A percentile compares a stretch with the other conserved stretches of the same genome.
These are phyloP conservation scores for Sequoia sempervirens DNA, from an alignment of 75 land plant species.

Conservation along the genomic window DNA sequence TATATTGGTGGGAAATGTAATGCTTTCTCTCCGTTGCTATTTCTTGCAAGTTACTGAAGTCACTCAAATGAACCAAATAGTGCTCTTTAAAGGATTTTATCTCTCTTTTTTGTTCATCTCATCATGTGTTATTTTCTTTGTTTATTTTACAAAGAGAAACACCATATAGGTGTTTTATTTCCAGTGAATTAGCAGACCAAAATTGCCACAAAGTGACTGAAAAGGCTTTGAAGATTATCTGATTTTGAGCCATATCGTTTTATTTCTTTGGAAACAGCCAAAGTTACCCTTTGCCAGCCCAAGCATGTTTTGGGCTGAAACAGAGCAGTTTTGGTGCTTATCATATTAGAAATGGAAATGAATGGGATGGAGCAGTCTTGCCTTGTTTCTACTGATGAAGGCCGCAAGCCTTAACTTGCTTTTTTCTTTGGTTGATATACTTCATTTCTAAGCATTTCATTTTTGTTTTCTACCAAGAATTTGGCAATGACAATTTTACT, in stretches of 20 bases:
- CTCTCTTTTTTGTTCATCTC: background rate
- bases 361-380: background rate
- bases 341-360: background rate
- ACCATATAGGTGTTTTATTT: background rate
- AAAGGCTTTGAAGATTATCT: background rate
- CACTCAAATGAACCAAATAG: no score
- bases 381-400: background rate
- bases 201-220: background rate
- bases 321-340: background rate
- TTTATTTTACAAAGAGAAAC: background rate
- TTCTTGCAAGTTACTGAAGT: background rate
- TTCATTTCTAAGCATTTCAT: background rate
- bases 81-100: no score
- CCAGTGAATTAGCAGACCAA: background rate
- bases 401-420: background rate
- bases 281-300: background rate
- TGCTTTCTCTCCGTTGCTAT: background rate
- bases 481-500: background rate
- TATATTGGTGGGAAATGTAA: background rate
- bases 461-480: background rate
- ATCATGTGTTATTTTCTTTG: no score
- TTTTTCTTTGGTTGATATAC: background rate
- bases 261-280: background rate
- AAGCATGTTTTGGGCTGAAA: background rate
- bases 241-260: background rate